phyloP scores from a whole-genome alignment of 768 basidiomycete species.

The Rhodotorula babjevae region DNA sequence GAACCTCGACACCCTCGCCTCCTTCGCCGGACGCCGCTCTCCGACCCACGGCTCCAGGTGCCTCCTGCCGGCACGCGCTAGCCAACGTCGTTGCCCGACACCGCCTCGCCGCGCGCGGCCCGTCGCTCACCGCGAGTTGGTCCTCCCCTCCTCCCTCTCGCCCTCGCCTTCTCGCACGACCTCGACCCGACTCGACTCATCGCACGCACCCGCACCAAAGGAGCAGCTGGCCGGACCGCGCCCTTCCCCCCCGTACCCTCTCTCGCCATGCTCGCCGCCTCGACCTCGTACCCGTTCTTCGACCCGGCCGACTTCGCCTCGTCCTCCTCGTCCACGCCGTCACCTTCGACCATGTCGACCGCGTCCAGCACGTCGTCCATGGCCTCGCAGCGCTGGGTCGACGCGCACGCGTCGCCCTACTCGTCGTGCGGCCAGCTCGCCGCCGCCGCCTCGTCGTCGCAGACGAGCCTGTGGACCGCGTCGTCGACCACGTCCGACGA shows the following conservation, averaged over 20 bases:
- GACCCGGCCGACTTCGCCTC: conserved; percentile 4
- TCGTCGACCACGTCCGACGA: neutral
- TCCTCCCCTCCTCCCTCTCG: neutral
- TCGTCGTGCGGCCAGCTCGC: neutral
- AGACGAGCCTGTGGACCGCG: conserved; percentile 9
- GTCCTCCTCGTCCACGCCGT: too few relatives aligned
- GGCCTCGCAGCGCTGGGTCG: neutral
- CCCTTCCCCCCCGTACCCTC: neutral
- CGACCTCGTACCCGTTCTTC: neutral
- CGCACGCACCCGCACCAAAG: too few relatives aligned
- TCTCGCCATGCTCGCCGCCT: neutral
- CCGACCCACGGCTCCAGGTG: too few relatives aligned
- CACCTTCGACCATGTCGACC: neutral
- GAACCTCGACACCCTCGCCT: neutral
- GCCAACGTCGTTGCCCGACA: too few relatives aligned
- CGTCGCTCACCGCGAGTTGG: too few relatives aligned
- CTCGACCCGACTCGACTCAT: too few relatives aligned
- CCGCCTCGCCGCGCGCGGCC: too few relatives aligned
- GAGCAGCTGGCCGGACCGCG: too few relatives aligned
- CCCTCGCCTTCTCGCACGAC: neutral
- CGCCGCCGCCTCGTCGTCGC: conserved; percentile 1
- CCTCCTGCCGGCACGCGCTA: too few relatives aligned
- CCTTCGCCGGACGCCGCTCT: too few relatives aligned
- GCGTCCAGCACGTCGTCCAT: neutral
- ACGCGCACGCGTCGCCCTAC: neutral